phyloP scores from a whole-genome alignment of 371 early-diverging fungal species.

The Mortierella sp. region DNA sequence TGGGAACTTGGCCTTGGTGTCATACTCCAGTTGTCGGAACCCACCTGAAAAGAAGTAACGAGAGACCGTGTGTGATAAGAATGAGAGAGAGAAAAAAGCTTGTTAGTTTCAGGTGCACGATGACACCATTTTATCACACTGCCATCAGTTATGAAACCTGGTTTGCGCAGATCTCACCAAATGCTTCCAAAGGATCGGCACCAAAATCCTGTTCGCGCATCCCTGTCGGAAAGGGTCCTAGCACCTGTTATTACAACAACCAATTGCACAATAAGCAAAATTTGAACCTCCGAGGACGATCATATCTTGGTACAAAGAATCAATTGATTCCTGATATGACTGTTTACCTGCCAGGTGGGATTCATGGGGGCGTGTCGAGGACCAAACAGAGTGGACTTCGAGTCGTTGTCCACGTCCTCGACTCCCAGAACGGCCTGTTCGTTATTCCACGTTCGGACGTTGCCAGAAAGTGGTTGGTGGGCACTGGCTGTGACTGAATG shows the following conservation, averaged over 20 bases:
- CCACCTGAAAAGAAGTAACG: constrained; percentile 59
- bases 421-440: not conserved
- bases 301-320: not conserved
- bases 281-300: not conserved
- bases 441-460: not conserved
- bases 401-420: not conserved
- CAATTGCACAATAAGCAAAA: not conserved
- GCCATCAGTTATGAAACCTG: not conserved
- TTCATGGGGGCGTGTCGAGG: not conserved
- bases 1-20: constrained; percentile 62
- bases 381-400: not conserved
- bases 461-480: not conserved
- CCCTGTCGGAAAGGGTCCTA: constrained; percentile 79
- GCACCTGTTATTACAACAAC: constrained; percentile 41
- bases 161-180: constrained; percentile 57
- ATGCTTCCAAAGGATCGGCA: constrained; percentile 76
- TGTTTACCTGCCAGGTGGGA: constrained; percentile 18
- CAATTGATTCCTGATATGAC: not conserved
- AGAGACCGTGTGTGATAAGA: constrained; percentile 20
- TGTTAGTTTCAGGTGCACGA: not conserved
- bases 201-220: constrained; percentile 77
- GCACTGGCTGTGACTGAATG: not conserved
- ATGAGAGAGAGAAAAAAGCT: not conserved
- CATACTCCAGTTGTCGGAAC: constrained; percentile 64
- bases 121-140: no score